Conservation (phyloP, 2,329 filamentous ascomycete genomes). For the Ophiostoma pallidulum region DNA sequence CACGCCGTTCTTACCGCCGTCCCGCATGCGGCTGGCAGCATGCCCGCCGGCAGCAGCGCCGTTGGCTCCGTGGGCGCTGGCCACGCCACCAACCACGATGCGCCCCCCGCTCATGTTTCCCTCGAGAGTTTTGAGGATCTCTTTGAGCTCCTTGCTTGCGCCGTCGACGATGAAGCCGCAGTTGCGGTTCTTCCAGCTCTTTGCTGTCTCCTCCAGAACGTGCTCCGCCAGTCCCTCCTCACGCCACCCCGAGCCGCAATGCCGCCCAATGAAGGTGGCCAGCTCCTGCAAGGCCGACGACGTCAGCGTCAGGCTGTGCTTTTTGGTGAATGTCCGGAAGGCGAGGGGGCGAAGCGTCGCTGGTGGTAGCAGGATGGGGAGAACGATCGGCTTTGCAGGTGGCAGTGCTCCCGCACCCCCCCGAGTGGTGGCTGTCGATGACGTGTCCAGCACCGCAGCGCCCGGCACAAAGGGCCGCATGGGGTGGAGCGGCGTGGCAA, state of each 20-base stretch:
- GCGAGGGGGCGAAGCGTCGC: conserved; percentile 81
- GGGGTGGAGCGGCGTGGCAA: conserved; percentile 77
- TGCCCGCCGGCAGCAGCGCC: background rate
- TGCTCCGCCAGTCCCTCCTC: conserved; percentile 89
- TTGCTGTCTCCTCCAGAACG: conserved; percentile 83
- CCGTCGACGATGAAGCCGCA: conserved; percentile 90
- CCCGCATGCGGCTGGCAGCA: background rate
- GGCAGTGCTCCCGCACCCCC: conserved; percentile 65
- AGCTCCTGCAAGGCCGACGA: conserved; percentile 78
- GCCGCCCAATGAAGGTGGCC: conserved; percentile 80
- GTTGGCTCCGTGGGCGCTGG: background rate
- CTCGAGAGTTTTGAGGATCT: conserved; percentile 75
- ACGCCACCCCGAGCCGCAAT: conserved; percentile 93
- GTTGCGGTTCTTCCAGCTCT: conserved; percentile 82
- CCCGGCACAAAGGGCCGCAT: conserved; percentile 53
- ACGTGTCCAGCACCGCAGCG: conserved; percentile 36
- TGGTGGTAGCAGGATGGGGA: conserved; percentile 83
- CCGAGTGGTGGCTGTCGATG: conserved; percentile 80
- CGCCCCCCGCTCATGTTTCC: conserved; percentile 83
- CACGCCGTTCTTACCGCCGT: background rate
- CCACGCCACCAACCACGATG: conserved; percentile 32
- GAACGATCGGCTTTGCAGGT: conserved; percentile 49
- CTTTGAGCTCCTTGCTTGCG: conserved; percentile 61
- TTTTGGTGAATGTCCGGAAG: conserved; percentile 94
- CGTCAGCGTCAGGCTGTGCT: conserved; percentile 86